Evolutionary conservation across 139 green algal species (phyloP), one percentile per base, ranked within the genome.

Genomic region (Chlorella sp.): DNA sequence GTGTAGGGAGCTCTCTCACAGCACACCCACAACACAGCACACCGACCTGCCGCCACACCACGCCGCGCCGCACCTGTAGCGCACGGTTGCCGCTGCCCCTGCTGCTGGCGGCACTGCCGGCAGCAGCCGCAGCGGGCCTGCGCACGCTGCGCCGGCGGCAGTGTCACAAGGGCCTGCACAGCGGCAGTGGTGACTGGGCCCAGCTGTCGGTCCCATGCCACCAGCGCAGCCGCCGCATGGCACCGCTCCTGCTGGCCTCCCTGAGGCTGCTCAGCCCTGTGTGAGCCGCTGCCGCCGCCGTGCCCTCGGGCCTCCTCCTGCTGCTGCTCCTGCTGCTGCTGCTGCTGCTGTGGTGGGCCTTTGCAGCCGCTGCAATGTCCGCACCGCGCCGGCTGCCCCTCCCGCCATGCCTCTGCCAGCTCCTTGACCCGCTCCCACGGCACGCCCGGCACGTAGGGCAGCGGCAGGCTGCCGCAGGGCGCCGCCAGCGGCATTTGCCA

Each of bases 401-500:
- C 84, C 4, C 37, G 18, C 84, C 84, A 88, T 0, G 37, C 40
- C 21, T 66, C 30, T 40, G 84, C 68, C 40, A 80, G 26, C 64
- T 69, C 26, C 0, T n/a, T 5, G 28, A 80, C 36, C 34, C 68
- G 68, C 16, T n/a, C 21, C 39, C 68, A 88, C 15, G 66, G 84
- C 84, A 88, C 84, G 11, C 84, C 66, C 0, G 39, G 64, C 28
- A 88, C 84, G 39, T 42, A 16, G 28, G 84, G 84, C 14, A 88
- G 68, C 30, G 84, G 84, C 84, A 88, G 68, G 40, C 84, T 68
- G 68, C 84, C 84, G 39, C 80, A 68, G 15, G 68, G 84, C 42
- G 84, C 84, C 14, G 84, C 66, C 84, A 88, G 66, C 68, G 84
- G 84, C 84, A 66, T 68, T 68, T 80, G 84, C 64, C 77, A 68